These are phyloP conservation scores for Fusarium protoensiforme DNA, from an alignment of 2,329 filamentous ascomycete species.

Conservation along the genomic window DNA sequence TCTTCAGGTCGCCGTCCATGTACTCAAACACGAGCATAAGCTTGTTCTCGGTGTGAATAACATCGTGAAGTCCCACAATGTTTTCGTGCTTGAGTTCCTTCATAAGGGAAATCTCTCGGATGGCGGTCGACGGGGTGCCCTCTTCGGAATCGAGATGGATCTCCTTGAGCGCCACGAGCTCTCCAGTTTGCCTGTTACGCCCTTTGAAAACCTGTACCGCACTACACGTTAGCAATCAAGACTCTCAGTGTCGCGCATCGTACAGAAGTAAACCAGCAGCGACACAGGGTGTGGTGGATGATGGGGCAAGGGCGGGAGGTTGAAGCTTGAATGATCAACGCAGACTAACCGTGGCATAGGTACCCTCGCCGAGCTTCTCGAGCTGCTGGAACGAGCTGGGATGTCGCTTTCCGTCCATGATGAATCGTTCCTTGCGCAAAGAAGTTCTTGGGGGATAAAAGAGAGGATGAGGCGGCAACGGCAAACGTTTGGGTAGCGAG, in stretches of 20 bases:
- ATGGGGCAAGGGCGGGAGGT: background rate
- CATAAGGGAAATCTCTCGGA: conserved; percentile 98
- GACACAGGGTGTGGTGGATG: background rate
- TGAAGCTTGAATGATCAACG: background rate
- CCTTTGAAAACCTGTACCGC: conserved; percentile 90
- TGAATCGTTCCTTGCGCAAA: conserved; percentile 23
- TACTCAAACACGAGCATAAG: conserved; percentile 99
- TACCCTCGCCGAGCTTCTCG: conserved; percentile 98
- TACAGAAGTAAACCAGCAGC: background rate
- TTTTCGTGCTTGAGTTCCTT: conserved; percentile 99
- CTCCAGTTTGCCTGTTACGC: conserved; percentile 94
- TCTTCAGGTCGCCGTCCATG: conserved; percentile 98
- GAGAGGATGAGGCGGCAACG: background rate
- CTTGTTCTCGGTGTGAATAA: conserved; percentile 99
- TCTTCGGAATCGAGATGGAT: conserved; percentile 99
- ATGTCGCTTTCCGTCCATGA: conserved; percentile 92
- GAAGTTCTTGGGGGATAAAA: conserved; percentile 5
- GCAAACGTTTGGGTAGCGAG: conserved; percentile 11
- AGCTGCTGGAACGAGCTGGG: conserved; percentile 99
- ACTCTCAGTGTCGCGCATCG: background rate
- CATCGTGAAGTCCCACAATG: conserved; percentile 96
- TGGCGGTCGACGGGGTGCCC: conserved; percentile 95
- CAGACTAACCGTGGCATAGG: conserved; percentile 88
- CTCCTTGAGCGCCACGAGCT: conserved; percentile 96
- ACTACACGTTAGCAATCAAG: conserved; percentile 19